These are phyloP conservation scores for Rhizophora mangle DNA, from an alignment of 345 rosid species.

Conservation along the genomic window DNA sequence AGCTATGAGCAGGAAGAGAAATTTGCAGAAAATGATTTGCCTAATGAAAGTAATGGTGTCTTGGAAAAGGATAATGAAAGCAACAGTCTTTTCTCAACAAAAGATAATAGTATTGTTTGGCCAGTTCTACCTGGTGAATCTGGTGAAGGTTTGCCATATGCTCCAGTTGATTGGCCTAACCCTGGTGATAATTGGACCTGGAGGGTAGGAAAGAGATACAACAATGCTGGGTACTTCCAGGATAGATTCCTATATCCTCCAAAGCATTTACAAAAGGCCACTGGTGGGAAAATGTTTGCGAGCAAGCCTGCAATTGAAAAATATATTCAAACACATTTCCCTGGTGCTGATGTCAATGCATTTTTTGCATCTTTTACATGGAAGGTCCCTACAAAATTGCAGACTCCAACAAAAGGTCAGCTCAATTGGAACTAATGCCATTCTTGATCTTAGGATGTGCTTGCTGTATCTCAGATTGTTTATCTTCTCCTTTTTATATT, in stretches of 20 bases:
- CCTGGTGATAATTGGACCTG: conserved; percentile 67
- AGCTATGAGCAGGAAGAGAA: conserved; percentile 2
- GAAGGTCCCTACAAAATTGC: conserved; percentile 22
- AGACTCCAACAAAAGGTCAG: conserved; percentile 20
- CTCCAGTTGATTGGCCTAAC: conserved; percentile 62
- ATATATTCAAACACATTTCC: conserved; percentile 16
- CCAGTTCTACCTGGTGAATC: conserved; percentile 45
- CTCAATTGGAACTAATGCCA: neutral
- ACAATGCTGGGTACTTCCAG: conserved; percentile 31
- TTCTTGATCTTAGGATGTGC: neutral
- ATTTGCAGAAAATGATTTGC: conserved; percentile 6
- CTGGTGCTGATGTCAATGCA: conserved; percentile 20
- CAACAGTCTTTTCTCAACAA: conserved; percentile 13
- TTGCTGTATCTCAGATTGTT: neutral
- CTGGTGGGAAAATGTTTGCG: conserved; percentile 8
- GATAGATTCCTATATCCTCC: conserved; percentile 43
- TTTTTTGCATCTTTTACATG: conserved; percentile 31
- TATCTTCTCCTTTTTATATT: neutral
- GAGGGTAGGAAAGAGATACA: conserved; percentile 60
- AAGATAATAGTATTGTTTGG: conserved; percentile 29
- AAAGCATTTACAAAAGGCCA: conserved; percentile 5
- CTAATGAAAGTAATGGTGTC: neutral
- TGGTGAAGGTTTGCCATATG: conserved; percentile 68
- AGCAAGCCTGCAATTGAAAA: conserved; percentile 19
- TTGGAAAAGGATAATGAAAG: neutral